Conservation (phyloP, 805 yeast genomes). For the Sugiyamaella boreocaroliniensis region DNA sequence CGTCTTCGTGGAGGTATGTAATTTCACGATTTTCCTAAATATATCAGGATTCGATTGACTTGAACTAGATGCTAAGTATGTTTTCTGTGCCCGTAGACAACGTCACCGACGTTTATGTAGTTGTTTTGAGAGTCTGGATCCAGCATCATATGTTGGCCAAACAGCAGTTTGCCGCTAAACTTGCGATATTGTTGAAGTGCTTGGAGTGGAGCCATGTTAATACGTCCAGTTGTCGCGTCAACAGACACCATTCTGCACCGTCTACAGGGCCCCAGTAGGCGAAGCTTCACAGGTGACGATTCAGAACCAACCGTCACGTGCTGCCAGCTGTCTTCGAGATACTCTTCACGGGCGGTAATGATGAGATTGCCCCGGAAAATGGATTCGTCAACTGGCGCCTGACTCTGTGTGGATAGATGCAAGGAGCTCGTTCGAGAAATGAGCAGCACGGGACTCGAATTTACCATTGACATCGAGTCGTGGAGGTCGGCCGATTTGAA, state of each 20-base stretch:
- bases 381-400: slow-evolving; percentile 6
- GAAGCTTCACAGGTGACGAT: slow-evolving; percentile 1
- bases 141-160: slow-evolving; percentile 31
- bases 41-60: neutral
- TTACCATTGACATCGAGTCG: slow-evolving; percentile 23
- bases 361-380: slow-evolving; percentile 38
- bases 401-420: slow-evolving; percentile 15
- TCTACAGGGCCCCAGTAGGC: slow-evolving; percentile 30
- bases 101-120: neutral
- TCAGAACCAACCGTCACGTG: slow-evolving; percentile 17
- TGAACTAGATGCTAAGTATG: neutral
- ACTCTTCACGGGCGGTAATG: slow-evolving; percentile 28
- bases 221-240: slow-evolving; percentile 32
- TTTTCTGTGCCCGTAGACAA: neutral
- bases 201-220: slow-evolving; percentile 31
- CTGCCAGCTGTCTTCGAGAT: slow-evolving; percentile 37
- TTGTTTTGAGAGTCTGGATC: neutral
- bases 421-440: slow-evolving; percentile 30
- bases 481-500: slow-evolving; percentile 2
- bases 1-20: slow-evolving; percentile 89
- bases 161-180: slow-evolving; percentile 28
- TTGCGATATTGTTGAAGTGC: slow-evolving; percentile 33
- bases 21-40: slow-evolving; percentile 36
- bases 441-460: slow-evolving; percentile 37
- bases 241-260: slow-evolving; percentile 44